Base-by-base conservation (phyloP, 1,139 yeast genomes). In the Geotrichum aggregatum region DNA sequence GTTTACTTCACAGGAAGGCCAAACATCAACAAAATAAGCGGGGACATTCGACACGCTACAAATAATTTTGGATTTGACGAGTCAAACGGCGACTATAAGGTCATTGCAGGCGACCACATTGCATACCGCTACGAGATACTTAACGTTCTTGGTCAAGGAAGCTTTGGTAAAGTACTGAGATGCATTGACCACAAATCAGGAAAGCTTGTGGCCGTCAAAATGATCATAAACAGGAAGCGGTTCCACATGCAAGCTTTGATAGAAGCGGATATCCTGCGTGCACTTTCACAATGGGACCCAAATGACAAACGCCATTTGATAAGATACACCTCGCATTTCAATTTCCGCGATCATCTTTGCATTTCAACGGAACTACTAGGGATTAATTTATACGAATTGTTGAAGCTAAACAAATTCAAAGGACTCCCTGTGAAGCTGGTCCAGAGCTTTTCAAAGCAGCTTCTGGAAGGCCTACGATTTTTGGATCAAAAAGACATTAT, bases 291-390 rank as follows among this genome's bases (percentile, higher is more conserved):
- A 49, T 64, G 67, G 65, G 88, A 87, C 39, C 64, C 69, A 8
- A 63, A 63, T 2, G 73, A 72, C 54, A 62, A 63, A 45, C 66
- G 69, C 49, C 76, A 78, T 44, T 70, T 85, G 21, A 66, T 87
- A 40, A 68, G 76, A 26, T 85, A 84, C 63, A 67, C 74, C 43
- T 85, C 83, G 48, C 91, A 86, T 67, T 87, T 87, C 69, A 80
- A 80, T 60, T 87, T 87, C 66, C 72, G 96, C 54, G 84, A 88
- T 28, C 96, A 88, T 65, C 78, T 87, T 72, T 87, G 95, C 66
- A 85, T 88, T 45, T 79, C 82, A 1, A 84, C 91, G 0, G 96
- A 88, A 63, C 67, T 84, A 11, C 71, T 88, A 21, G 81, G 89
- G 0, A 68, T 85, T 35, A 87, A 86, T 55, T 64, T 88, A 28